Evolutionary conservation across 2,329 filamentous ascomycete genomes (phyloP), one percentile per base, ranked within the genome.

Genomic region (Colletotrichum echinochloae): DNA sequence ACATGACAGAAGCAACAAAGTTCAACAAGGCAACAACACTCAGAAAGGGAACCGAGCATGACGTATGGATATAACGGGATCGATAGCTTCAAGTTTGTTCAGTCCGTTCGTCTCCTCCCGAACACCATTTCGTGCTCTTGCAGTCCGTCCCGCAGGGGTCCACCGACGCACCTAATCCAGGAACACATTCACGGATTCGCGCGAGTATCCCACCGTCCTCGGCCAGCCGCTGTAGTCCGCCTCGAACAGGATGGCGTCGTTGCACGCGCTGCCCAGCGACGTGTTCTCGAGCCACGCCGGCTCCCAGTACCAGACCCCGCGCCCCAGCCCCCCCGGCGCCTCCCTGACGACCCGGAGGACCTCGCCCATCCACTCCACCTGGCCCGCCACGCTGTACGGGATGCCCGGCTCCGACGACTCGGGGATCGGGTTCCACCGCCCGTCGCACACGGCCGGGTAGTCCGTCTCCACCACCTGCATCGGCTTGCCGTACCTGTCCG

Each of bases 381-480:
- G 67, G 1, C 67, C 67, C 6, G 66, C 57, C 5, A 70, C 67
- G 44, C 44, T 70, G 37, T 70, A 70, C 3, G 67, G 67, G 54
- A 70, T 70, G 44, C 64, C 57, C 9, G 67, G 67, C 67, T 70
- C 64, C 30, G 67, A 70, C 1, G 57, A 62, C 56, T 46, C 48
- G 20, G 67, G 67, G 4, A 70, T 67, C 11, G 67, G 67, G 64
- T 63, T 70, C 67, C 67, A 70, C 30, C 16, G 54, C 28, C 67
- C 67, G 57, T 67, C 51, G 57, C 67, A 70, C 18, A 70, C 28
- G n/a, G 67, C 67, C 23, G 67, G 67, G 46, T 70, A 70, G 52
- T 70, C 64, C 44, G 67, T 70, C 52, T 70, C 67, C 18, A 70
- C 67, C 7, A 70, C 65, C 67, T 70, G 67, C 35, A 61, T 51